A percentile compares a stretch with the other conserved stretches of the same genome.
These are phyloP conservation scores for Pseudocercospora vitis DNA, from an alignment of 2,329 filamentous ascomycete species.

Conservation along the genomic window DNA sequence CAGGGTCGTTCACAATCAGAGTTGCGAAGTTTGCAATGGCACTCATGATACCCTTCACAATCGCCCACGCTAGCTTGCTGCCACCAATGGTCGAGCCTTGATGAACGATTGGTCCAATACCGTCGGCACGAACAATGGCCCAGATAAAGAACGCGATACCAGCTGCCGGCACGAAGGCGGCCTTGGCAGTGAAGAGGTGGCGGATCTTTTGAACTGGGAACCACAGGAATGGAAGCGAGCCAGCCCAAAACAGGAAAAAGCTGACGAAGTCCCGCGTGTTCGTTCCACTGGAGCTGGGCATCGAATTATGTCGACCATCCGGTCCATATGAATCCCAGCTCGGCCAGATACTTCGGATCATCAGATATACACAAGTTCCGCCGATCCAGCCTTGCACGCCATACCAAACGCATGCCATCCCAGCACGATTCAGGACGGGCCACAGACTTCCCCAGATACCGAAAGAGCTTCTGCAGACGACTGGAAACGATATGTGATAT, in stretches of 20 bases:
- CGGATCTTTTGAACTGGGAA: slow-evolving; percentile 86
- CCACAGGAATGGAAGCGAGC: slow-evolving; percentile 80
- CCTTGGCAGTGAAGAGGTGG: slow-evolving; percentile 91
- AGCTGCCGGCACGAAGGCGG: slow-evolving; percentile 78
- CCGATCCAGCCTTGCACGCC: slow-evolving; percentile 85
- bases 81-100: slow-evolving; percentile 65
- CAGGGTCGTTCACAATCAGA: slow-evolving; percentile 61
- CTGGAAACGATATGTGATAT: slow-evolving; percentile 88
- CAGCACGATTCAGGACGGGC: slow-evolving; percentile 87
- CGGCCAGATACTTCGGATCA: slow-evolving; percentile 60
- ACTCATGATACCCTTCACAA: slow-evolving; percentile 83
- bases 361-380: slow-evolving; percentile 75
- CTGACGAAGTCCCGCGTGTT: slow-evolving; percentile 73
- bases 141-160: slow-evolving; percentile 85
- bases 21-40: slow-evolving; percentile 90
- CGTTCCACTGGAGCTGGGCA: slow-evolving; percentile 65
- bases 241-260: slow-evolving; percentile 85
- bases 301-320: slow-evolving; percentile 61
- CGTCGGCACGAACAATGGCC: slow-evolving; percentile 77
- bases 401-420: slow-evolving; percentile 85
- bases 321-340: slow-evolving; percentile 46
- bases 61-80: slow-evolving; percentile 72
- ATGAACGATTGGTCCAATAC: slow-evolving; percentile 77
- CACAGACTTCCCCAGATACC: slow-evolving; percentile 87
- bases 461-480: slow-evolving; percentile 74